A percentile compares a stretch with the other conserved stretches of the same genome.
Evolutionary conservation across 148 eudicot species (phyloP).

Genomic region (Silene uniflora): DNA sequence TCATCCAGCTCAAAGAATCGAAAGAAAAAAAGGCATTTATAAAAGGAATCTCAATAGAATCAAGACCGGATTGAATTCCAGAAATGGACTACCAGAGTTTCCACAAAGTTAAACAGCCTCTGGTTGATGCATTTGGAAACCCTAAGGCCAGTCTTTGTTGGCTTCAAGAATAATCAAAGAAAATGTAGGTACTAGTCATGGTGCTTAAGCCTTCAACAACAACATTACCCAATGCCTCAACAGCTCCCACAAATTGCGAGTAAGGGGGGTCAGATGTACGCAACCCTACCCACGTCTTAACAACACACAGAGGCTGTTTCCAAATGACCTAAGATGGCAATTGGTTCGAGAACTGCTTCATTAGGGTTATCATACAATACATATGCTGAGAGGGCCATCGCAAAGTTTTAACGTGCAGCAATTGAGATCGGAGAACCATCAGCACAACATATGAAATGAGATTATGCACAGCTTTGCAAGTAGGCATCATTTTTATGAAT

Average conservation of each 20-base stretch:
- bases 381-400: not conserved
- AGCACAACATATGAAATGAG: not conserved
- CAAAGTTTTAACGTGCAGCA: not conserved
- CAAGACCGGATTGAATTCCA: not conserved
- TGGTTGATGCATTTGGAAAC: not conserved
- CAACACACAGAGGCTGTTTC: no score
- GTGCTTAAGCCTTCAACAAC: no score
- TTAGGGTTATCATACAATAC: not conserved
- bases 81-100: not conserved
- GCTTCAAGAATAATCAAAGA: not conserved
- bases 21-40: not conserved
- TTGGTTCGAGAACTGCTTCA: not conserved
- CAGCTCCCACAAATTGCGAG: no score
- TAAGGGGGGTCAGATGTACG: no score
- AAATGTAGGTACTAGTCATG: not conserved
- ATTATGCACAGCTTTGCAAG: not conserved
- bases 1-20: not conserved
- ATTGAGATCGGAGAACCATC: not conserved
- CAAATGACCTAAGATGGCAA: no score
- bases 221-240: no score
- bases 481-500: not conserved
- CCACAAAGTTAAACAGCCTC: not conserved
- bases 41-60: not conserved
- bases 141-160: not conserved
- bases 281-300: no score